These are phyloP conservation scores for Arthrobotrys sinensis DNA, from an alignment of 2,329 filamentous ascomycete species.

Conservation along the genomic window DNA sequence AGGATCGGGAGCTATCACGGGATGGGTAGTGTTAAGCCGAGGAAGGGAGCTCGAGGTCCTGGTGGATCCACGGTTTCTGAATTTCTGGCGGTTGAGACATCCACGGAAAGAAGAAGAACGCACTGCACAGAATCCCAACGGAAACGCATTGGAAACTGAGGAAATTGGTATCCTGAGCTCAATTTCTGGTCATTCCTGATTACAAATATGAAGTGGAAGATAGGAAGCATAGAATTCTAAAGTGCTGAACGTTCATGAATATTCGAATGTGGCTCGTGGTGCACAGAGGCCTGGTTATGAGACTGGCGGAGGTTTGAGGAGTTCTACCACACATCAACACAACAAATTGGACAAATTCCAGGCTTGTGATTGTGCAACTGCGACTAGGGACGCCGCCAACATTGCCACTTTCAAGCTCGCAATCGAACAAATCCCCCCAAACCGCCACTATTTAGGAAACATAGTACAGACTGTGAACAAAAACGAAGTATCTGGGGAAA, in stretches of 20 bases:
- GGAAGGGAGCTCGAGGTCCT: constrained; percentile 41
- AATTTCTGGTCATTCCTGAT: constrained; percentile 1
- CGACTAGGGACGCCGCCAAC: too few relatives aligned
- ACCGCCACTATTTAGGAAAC: too few relatives aligned
- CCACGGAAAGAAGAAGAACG: constrained; percentile 24
- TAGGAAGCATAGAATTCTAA: constrained; percentile 5
- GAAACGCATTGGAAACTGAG: constrained; percentile 18
- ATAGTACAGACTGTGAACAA: too few relatives aligned
- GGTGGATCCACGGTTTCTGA: constrained; percentile 52
- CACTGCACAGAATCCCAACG: not conserved
- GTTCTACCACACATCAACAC: constrained; percentile 13
- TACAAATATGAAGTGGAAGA: not conserved
- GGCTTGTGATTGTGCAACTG: too few relatives aligned
- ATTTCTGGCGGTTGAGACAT: constrained; percentile 41
- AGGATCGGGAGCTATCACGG: constrained; percentile 45
- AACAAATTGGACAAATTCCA: not conserved
- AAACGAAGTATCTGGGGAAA: too few relatives aligned
- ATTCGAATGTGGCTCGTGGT: too few relatives aligned
- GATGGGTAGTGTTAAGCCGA: constrained; percentile 49
- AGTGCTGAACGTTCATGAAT: too few relatives aligned
- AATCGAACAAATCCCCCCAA: too few relatives aligned
- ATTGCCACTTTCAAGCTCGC: too few relatives aligned
- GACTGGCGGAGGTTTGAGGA: not conserved
- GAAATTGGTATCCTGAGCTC: not conserved
- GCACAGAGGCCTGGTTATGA: not conserved